phyloP scores from a whole-genome alignment of 192 early-diverging fungal genomes.

The Umbelopsis ramanniana region DNA sequence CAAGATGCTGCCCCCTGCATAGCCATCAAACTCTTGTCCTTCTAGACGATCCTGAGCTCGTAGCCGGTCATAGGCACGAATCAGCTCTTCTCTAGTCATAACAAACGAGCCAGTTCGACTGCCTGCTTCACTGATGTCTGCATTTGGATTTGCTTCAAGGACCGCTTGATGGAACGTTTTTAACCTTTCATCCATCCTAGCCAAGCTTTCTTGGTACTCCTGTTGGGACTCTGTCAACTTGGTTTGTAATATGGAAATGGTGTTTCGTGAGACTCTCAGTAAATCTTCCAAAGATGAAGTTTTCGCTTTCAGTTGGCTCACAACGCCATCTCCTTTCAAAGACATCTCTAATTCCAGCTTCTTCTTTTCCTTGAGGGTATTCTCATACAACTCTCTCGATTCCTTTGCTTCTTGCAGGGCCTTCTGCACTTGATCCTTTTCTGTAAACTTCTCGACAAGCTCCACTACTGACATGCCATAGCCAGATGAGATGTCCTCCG shows the following conservation, averaged over 20 bases:
- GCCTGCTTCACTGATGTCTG: conserved; percentile 43
- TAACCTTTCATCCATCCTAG: conserved; percentile 70
- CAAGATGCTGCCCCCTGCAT: conserved; percentile 12
- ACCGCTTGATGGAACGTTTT: conserved; percentile 65
- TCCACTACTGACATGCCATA: conserved; percentile 69
- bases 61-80: conserved; percentile 40
- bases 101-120: conserved; percentile 25
- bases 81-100: conserved; percentile 33
- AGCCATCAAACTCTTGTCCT: conserved; percentile 27
- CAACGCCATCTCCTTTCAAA: conserved; percentile 54
- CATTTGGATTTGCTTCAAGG: conserved; percentile 57
- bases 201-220: conserved; percentile 70
- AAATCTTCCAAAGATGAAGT: conserved; percentile 53
- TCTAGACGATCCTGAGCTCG: conserved; percentile 41
- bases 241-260: conserved; percentile 73
- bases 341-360: conserved; percentile 74
- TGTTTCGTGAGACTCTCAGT: conserved; percentile 78
- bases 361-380: conserved; percentile 66
- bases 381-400: conserved; percentile 64
- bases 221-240: conserved; percentile 70
- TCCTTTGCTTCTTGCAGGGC: conserved; percentile 71
- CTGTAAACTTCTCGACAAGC: conserved; percentile 75
- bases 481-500: conserved; percentile 61
- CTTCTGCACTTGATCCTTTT: conserved; percentile 74
- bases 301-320: conserved; percentile 61